phyloP scores from a whole-genome alignment of 305 asterid genomes.

The Withania somnifera region DNA sequence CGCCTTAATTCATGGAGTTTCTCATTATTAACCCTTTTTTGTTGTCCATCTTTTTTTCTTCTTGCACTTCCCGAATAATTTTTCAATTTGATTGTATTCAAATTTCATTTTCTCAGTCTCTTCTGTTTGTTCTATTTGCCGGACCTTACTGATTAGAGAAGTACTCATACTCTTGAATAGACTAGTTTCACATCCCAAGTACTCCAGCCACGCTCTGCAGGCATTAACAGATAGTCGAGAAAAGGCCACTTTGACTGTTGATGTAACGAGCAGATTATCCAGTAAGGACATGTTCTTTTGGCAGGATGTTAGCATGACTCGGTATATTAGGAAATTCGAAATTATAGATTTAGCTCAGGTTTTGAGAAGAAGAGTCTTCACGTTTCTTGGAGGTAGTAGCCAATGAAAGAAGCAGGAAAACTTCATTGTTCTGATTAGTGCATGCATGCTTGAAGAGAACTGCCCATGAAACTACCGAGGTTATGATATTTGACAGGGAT shows the following conservation, averaged over 20 bases:
- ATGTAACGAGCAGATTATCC: constrained; percentile 54
- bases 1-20: not conserved
- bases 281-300: constrained; percentile 34
- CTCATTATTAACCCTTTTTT: not conserved
- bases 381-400: constrained; percentile 45
- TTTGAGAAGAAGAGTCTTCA: constrained; percentile 60
- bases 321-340: constrained; percentile 53
- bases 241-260: constrained; percentile 47
- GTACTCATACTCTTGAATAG: constrained; percentile 79
- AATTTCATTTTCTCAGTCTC: constrained; percentile 1
- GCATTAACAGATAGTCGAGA: constrained; percentile 54
- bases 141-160: constrained; percentile 71
- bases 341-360: constrained; percentile 61
- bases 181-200: constrained; percentile 80
- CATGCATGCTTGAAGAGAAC: no score
- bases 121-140: constrained; percentile 5
- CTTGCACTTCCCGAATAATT: not conserved
- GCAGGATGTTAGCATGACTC: constrained; percentile 37
- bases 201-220: constrained; percentile 43
- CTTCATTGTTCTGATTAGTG: not conserved
- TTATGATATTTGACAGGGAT: not conserved
- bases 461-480: not conserved
- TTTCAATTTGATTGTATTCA: not conserved
- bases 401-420: constrained; percentile 21
- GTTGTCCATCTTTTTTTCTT: not conserved